phyloP scores from a whole-genome alignment of 495 filamentous ascomycete species.

The Copromyces sp. region DNA sequence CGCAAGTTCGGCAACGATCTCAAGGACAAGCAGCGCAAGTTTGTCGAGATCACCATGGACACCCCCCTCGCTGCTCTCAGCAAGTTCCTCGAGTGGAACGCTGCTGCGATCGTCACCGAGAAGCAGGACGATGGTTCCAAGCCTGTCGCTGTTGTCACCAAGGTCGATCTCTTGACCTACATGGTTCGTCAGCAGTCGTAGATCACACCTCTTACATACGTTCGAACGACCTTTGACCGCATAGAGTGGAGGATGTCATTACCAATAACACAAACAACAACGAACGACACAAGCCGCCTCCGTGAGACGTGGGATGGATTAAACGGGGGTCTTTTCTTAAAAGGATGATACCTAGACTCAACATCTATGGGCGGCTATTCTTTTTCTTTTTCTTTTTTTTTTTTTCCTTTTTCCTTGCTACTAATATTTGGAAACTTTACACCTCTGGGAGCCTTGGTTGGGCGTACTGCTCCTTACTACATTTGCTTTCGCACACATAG shows the following conservation, averaged over 20 bases:
- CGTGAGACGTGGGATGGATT: not conserved
- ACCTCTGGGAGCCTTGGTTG: not conserved
- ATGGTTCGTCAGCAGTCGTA: conserved; percentile 59
- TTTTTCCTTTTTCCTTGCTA: not conserved
- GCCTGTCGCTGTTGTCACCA: conserved; percentile 86
- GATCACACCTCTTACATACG: not conserved
- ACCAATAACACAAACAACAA: not conserved
- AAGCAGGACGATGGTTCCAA: conserved; percentile 42
- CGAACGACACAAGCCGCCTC: not conserved
- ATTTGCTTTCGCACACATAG: conserved; percentile 10
- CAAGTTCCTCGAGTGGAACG: conserved; percentile 96
- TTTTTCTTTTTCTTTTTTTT: not conserved
- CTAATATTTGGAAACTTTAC: not conserved
- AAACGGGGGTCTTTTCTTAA: not conserved
- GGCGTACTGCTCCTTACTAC: not conserved
- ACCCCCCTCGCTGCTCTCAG: conserved; percentile 76
- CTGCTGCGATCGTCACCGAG: conserved; percentile 87
- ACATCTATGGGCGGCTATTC: conserved; percentile 8
- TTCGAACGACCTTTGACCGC: not conserved
- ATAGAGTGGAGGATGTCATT: not conserved
- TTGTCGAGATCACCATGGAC: conserved; percentile 86
- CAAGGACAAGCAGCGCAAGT: conserved; percentile 50
- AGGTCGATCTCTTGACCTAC: conserved; percentile 92
- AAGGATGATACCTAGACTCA: conserved; percentile 13
- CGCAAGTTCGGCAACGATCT: conserved; percentile 45